phyloP scores from a whole-genome alignment of 139 green algal species.

The Coelastrella sp. region DNA sequence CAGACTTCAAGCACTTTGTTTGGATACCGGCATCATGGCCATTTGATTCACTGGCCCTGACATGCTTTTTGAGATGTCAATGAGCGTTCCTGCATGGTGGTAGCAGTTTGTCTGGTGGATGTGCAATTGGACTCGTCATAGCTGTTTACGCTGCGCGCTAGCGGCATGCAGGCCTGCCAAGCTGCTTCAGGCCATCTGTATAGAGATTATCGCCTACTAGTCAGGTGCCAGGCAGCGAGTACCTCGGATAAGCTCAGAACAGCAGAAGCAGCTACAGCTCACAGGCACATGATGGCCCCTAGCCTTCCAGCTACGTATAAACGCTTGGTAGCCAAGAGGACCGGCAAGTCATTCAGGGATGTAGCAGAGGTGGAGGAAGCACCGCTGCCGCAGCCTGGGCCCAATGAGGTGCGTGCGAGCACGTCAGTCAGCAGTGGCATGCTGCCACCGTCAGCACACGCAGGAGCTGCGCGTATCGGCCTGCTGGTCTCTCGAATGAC shows the following conservation, averaged over 20 bases:
- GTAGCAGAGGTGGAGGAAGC: constrained; percentile 57
- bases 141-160: background rate
- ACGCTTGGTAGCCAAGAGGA: constrained; percentile 58
- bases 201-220: too few species aligned
- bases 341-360: constrained; percentile 59
- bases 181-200: background rate
- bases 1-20: background rate
- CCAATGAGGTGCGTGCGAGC: constrained; percentile 50
- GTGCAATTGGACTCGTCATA: background rate
- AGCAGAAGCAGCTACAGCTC: constrained; percentile 18
- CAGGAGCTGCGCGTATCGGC: too few species aligned
- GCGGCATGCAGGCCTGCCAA: background rate
- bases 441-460: too few species aligned
- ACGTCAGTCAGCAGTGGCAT: background rate
- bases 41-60: too few species aligned
- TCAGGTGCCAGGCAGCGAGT: background rate
- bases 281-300: background rate
- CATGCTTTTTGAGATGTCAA: too few species aligned
- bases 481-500: too few species aligned
- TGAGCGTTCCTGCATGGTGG: background rate
- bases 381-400: constrained; percentile 38
- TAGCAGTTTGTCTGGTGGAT: background rate
- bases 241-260: background rate
- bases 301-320: constrained; percentile 51
- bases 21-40: too few species aligned